Conservation (phyloP, 768 basidiomycete species). For the Mycena belliarum region DNA sequence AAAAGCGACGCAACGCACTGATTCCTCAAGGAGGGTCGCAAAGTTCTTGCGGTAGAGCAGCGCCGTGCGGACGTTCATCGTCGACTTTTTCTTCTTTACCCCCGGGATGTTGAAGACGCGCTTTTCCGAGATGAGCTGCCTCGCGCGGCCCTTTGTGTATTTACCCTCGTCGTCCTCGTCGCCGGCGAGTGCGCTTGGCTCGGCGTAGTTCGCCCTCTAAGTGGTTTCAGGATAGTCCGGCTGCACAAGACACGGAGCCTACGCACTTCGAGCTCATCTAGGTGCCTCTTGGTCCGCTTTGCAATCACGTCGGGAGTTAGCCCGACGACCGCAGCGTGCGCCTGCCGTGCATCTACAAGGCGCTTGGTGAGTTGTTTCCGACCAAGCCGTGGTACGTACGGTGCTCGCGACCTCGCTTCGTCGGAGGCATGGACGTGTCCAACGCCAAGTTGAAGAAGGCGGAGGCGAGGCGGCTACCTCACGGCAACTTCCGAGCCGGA, state of each 20-base stretch:
- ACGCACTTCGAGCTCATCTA: constrained; percentile 82
- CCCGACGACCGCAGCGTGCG: constrained; percentile 38
- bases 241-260: not conserved
- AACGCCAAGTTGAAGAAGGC: not conserved
- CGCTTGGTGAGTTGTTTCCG: not conserved
- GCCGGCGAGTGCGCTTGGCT: constrained; percentile 10
- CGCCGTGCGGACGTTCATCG: constrained; percentile 77
- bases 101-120: constrained; percentile 18
- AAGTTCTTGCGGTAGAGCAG: constrained; percentile 84
- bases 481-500: too few species aligned
- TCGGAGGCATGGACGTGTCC: constrained; percentile 12
- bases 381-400: constrained; percentile 1
- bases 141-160: constrained; percentile 21
- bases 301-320: constrained; percentile 68
- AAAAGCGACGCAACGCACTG: constrained; percentile 49
- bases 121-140: constrained; percentile 22
- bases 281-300: constrained; percentile 73
- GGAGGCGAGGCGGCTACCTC: too few species aligned
- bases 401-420: constrained; percentile 20
- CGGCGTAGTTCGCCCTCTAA: constrained; percentile 79
- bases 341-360: constrained; percentile 49
- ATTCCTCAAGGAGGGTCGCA: constrained; percentile 72
- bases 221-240: constrained; percentile 11
- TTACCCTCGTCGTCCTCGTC: constrained; percentile 20
- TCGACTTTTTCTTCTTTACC: constrained; percentile 61